Evolutionary conservation across 73 alveolate genomes (phyloP), one percentile per base, ranked within the genome.

Genomic region (Symbiodinium natans): DNA sequence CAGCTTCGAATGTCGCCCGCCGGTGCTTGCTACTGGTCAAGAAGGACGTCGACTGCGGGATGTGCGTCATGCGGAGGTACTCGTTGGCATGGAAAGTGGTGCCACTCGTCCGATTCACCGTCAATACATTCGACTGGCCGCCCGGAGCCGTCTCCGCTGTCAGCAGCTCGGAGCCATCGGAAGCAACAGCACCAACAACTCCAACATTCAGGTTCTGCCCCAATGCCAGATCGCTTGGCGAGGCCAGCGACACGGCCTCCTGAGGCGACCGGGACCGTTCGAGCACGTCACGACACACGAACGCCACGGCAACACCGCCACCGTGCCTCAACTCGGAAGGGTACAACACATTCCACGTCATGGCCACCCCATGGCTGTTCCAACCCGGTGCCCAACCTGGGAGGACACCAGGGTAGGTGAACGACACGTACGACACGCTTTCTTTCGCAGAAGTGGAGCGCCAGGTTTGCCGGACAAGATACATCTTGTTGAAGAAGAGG

Each of bases 331-430:
- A 52, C n/a, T 52, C 68, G 21, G 21, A 27, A 21, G 68, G 68
- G 21, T 52, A 52, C 68, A 52, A 52, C 13, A 52, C 68, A 4
- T 52, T 52, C 68, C 68, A 52, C 68, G 68, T 52, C 68, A 52
- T 52, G 68, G 68, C 68, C 68, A 52, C 23, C 21, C 68, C 68
- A 27, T 52, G 68, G 68, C 68, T 52, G 68, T 52, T 52, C 68
- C 68, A 52, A 52, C 68, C 68, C 68, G 68, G 68, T 52, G 68
- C 68, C 68, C 68, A 52, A 52, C 68, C 68, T 52, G 68, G 68
- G 3, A 52, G 27, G 68, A 52, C 68, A 21, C 68, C 68, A 52
- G 68, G 68, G 68, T 52, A 52, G 68, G 68, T 52, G n/a, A 52
- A 52, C 68, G 68, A 52, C 13, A 52, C 68, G 17, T 52, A 52